Percentiles rank a stretch among this genome's conserved stretches.
phyloP scores from a whole-genome alignment of 805 yeast genomes.

The Lipomyces orientalis region DNA sequence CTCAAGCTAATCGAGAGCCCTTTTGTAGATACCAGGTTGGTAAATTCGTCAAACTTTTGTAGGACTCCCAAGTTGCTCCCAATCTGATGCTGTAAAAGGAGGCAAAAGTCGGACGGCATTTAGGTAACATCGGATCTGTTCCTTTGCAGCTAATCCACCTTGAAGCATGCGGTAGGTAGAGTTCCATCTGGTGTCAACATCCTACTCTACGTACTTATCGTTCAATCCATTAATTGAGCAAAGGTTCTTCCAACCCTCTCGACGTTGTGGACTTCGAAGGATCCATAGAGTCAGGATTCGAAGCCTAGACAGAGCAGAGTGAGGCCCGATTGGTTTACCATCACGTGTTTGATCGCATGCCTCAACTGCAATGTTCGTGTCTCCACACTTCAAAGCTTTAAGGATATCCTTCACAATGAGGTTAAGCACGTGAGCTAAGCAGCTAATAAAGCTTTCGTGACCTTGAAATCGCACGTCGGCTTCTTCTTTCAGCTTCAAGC shows the following conservation, averaged over 20 bases:
- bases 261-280: not conserved
- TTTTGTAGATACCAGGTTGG: not conserved
- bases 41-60: not conserved
- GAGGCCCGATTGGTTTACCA: not conserved
- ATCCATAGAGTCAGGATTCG: not conserved
- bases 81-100: not conserved
- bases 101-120: not conserved
- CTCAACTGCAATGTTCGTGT: not conserved
- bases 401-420: not conserved
- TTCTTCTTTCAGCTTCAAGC: not conserved
- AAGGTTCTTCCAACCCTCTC: not conserved
- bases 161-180: constrained; percentile 6
- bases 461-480: constrained; percentile 6
- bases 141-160: not conserved
- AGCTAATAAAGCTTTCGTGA: constrained; percentile 6
- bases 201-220: not conserved
- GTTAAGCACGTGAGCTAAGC: constrained; percentile 1
- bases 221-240: not conserved
- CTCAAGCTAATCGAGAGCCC: not conserved
- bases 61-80: not conserved
- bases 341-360: constrained; percentile 1
- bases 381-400: constrained; percentile 5
- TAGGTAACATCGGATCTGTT: not conserved
- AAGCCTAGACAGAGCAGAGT: not conserved
- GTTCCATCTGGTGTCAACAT: not conserved